These are phyloP conservation scores for Diplocarpon rosae DNA, from an alignment of 2,329 filamentous ascomycete genomes.

Conservation along the genomic window DNA sequence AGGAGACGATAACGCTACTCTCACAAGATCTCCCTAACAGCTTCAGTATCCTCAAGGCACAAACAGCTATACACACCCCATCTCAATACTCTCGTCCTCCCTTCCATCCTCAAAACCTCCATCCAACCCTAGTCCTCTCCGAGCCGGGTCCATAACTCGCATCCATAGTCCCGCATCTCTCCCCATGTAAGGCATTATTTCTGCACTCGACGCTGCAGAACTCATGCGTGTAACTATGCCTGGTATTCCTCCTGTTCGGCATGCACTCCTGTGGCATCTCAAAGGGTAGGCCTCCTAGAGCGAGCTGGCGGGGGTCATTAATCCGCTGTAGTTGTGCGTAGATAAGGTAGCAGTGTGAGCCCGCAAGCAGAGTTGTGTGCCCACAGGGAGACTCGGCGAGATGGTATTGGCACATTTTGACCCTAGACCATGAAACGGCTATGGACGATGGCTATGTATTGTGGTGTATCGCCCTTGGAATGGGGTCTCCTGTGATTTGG, in stretches of 20 bases:
- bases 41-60: too few species aligned
- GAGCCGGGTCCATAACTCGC: constrained; percentile 23
- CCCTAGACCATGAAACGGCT: neutral
- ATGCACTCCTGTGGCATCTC: constrained; percentile 20
- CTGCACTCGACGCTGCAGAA: constrained; percentile 24
- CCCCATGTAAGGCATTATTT: constrained; percentile 20
- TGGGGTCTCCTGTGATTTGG: neutral
- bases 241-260: constrained; percentile 19
- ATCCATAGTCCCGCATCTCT: constrained; percentile 20
- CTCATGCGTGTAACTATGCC: constrained; percentile 10
- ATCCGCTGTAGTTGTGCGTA: constrained; percentile 26
- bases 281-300: constrained; percentile 17
- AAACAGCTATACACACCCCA: too few species aligned
- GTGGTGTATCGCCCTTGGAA: neutral
- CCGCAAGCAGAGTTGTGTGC: constrained; percentile 22
- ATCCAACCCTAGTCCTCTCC: constrained; percentile 25
- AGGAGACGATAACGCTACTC: too few species aligned
- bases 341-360: constrained; percentile 23
- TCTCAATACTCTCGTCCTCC: too few species aligned
- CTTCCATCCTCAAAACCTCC: constrained; percentile 10
- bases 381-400: constrained; percentile 22
- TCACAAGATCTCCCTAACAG: too few species aligned
- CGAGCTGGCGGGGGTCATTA: constrained; percentile 20
- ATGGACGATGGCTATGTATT: neutral
- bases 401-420: constrained; percentile 25